These are phyloP conservation scores for Oryza glumipatula DNA, from an alignment of 176 grass and related monocot species.

Conservation along the genomic window DNA sequence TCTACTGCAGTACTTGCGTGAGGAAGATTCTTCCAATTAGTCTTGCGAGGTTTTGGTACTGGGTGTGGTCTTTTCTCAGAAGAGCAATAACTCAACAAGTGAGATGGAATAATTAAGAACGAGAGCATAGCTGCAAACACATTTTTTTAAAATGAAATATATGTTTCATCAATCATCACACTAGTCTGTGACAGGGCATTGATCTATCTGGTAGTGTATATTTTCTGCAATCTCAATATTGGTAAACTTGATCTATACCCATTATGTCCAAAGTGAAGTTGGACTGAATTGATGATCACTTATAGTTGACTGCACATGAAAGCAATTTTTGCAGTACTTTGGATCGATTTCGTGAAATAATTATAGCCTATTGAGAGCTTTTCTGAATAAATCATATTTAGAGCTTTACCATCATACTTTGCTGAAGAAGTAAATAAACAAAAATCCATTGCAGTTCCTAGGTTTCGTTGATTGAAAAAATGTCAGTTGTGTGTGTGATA, in stretches of 20 bases:
- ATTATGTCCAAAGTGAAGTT: neutral
- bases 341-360: neutral
- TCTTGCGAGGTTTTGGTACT: too few relatives aligned
- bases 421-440: neutral
- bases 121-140: too few relatives aligned
- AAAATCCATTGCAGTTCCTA: neutral
- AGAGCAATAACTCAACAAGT: too few relatives aligned
- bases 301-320: neutral
- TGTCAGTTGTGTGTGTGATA: neutral
- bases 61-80: too few relatives aligned
- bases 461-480: neutral
- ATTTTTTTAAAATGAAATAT: neutral
- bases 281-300: neutral
- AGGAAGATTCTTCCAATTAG: too few relatives aligned
- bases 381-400: neutral
- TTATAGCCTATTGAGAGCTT: neutral
- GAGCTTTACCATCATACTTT: conserved; percentile 6
- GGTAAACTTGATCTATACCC: neutral
- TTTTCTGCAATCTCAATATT: neutral
- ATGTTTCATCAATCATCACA: neutral
- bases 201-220: neutral
- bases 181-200: neutral
- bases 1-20: too few relatives aligned
- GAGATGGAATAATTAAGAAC: too few relatives aligned
- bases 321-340: neutral